Evolutionary conservation across 2,329 filamentous ascomycete genomes (phyloP).

Genomic region (Fonsecaea multimorphosa): DNA sequence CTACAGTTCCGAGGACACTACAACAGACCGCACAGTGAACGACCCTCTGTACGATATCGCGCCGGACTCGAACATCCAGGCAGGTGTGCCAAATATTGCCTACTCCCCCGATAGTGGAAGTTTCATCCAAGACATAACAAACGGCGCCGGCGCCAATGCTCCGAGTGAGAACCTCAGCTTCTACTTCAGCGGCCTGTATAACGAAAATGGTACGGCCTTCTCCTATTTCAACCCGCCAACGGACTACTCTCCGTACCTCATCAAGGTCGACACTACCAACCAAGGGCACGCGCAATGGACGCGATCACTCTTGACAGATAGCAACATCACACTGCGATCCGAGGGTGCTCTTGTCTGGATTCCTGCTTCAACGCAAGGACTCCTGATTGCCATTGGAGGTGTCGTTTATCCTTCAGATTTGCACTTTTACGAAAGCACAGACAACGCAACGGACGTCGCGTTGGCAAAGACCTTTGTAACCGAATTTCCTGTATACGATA

Average conservation of each 20-base stretch:
- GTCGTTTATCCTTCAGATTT: conserved; percentile 33
- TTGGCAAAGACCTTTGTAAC: conserved; percentile 39
- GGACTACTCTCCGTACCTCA: conserved; percentile 59
- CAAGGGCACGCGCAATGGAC: conserved; percentile 60
- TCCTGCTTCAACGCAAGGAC: conserved; percentile 46
- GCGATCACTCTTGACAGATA: conserved; percentile 57
- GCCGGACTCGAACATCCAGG: conserved; percentile 3
- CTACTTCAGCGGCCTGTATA: conserved; percentile 70
- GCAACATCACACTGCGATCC: conserved; percentile 63
- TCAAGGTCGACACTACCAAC: conserved; percentile 64
- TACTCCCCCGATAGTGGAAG: conserved; percentile 57
- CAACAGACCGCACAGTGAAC: conserved; percentile 16
- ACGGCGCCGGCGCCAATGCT: conserved; percentile 55
- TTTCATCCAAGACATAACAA: conserved; percentile 16
- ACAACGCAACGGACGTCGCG: conserved; percentile 14
- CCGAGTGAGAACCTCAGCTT: conserved; percentile 73
- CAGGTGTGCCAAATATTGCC: conserved; percentile 12
- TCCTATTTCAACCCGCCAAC: conserved; percentile 38
- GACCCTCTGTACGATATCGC: conserved; percentile 20
- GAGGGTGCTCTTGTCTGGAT: conserved; percentile 70
- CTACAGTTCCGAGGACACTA: conserved; percentile 3
- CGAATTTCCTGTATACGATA: conserved; percentile 47
- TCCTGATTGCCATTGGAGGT: conserved; percentile 49
- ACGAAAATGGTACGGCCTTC: conserved; percentile 46
- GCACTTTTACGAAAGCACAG: conserved; percentile 4